Conservation (phyloP, 176 grass and related monocot genomes). For the Rhynchospora tenuis region DNA sequence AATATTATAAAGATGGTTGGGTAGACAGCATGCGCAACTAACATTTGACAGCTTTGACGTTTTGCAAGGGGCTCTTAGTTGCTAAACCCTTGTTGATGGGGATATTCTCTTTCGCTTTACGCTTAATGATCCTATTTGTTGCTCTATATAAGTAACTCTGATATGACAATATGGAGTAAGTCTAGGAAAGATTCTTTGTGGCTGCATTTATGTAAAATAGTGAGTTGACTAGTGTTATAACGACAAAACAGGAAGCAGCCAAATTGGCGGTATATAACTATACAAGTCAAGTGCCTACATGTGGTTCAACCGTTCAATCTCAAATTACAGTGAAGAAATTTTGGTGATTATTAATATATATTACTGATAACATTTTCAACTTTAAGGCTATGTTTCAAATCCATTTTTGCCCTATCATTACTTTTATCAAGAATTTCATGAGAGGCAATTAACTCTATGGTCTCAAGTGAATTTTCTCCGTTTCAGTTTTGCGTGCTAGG, state of each 20-base stretch:
- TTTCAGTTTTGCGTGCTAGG: not conserved
- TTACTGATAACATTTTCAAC: too few species aligned
- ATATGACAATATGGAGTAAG: not conserved
- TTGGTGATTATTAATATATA: too few species aligned
- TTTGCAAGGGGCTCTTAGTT: constrained; percentile 20
- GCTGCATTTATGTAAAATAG: not conserved
- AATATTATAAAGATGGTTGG: not conserved
- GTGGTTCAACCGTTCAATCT: too few species aligned
- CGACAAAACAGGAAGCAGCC: too few species aligned
- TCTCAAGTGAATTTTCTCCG: not conserved
- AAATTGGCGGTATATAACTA: too few species aligned
- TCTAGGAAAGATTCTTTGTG: not conserved
- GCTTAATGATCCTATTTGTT: constrained; percentile 9
- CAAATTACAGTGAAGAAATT: too few species aligned
- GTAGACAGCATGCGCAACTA: constrained; percentile 30
- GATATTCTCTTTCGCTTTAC: constrained; percentile 33
- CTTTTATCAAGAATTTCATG: not conserved
- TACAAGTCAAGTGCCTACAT: too few species aligned
- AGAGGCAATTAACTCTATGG: not conserved
- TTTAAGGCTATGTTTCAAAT: too few species aligned
- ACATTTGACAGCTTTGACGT: constrained; percentile 27
- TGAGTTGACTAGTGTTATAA: not conserved
- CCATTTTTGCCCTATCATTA: not conserved
- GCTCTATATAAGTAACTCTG: not conserved
- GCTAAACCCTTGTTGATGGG: constrained; percentile 10